Base-by-base conservation (phyloP, 2,329 filamentous ascomycete species). In the Aspergillus sp. region DNA sequence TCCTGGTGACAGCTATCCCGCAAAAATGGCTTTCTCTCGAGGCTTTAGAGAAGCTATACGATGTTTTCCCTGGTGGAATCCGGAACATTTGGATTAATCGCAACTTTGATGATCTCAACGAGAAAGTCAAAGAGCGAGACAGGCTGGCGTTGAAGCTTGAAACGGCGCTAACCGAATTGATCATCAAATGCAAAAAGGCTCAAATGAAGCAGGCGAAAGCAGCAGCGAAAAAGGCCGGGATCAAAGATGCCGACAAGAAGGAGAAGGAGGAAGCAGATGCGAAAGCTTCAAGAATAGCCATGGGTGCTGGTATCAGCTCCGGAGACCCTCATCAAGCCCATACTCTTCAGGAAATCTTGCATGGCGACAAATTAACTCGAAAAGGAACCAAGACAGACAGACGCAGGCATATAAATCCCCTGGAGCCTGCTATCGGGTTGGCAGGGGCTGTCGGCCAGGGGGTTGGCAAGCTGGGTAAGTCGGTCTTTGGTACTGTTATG, bases 61-160 rank as follows among this genome's bases (percentile, higher is more conserved):
- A 99, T 74, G 93, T 98, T 1, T 98, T 97, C 69, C 95, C 95
- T 0, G 95, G 95, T 22, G 95, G 95, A 31, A 90, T 99, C 72
- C 87, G 92, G 62, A 98, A 98, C 68, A 91, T 99, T 51, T 99
- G 94, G 93, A 89, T 99, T 69, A 99, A 97, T 62, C 87, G 94
- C 64, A 91, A 99, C 72, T 89, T 92, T 67, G 91, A 93, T 48
- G 85, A 89, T 8, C 84, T 99, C 11, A 85, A 91, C 51, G 90
- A 93, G 64, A 98, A 98, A 74, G 90, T 98, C 50, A 85, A 91
- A 53, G 81, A 87, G 65, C 86, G 95, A 49, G 87, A 93, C 63
- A 79, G 84, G 8, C 80, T 97, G 15, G 92, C 94, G 51, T 76
- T 83, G 47, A 81, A 83, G 59, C 85, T 99, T 0, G 95, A 99